phyloP scores from a whole-genome alignment of 1,284 basidiomycete species.

The Ceratobasidium sp. region DNA sequence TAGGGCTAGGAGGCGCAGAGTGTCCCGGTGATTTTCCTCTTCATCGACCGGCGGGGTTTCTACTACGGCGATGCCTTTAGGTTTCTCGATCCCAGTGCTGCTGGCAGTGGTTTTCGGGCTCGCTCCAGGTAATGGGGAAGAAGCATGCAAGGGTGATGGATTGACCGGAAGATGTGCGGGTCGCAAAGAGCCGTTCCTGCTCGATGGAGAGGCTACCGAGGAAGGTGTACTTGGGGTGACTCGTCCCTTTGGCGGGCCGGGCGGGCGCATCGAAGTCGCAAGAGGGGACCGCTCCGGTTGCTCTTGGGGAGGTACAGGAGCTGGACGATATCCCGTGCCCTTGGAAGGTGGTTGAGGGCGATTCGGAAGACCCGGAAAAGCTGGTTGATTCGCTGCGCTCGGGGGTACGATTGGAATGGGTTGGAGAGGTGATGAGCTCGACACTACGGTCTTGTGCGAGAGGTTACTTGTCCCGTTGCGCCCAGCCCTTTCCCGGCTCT shows the following conservation, averaged over 20 bases:
- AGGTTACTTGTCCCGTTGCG: conserved; percentile 11
- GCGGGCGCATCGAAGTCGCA: conserved; percentile 39
- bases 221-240: neutral
- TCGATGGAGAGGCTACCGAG: conserved; percentile 20
- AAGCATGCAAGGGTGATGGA: conserved; percentile 39
- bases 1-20: conserved; percentile 68
- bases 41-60: conserved; percentile 56
- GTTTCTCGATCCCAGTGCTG: conserved; percentile 17
- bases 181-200: conserved; percentile 14
- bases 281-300: conserved; percentile 24
- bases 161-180: conserved; percentile 30
- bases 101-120: conserved; percentile 17
- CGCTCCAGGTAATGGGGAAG: conserved; percentile 26
- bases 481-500: conserved; percentile 23
- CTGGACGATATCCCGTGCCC: conserved; percentile 12
- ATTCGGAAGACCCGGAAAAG: conserved; percentile 36
- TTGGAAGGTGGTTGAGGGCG: conserved; percentile 39
- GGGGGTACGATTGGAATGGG: conserved; percentile 21
- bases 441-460: conserved; percentile 33
- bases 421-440: conserved; percentile 40
- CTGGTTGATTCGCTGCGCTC: neutral
- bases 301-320: conserved; percentile 3
- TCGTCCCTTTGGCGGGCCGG: conserved; percentile 28
- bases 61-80: conserved; percentile 3
- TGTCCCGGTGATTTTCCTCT: conserved; percentile 52